phyloP scores from a whole-genome alignment of 2,329 filamentous ascomycete genomes.

The Talaromyces sp. region DNA sequence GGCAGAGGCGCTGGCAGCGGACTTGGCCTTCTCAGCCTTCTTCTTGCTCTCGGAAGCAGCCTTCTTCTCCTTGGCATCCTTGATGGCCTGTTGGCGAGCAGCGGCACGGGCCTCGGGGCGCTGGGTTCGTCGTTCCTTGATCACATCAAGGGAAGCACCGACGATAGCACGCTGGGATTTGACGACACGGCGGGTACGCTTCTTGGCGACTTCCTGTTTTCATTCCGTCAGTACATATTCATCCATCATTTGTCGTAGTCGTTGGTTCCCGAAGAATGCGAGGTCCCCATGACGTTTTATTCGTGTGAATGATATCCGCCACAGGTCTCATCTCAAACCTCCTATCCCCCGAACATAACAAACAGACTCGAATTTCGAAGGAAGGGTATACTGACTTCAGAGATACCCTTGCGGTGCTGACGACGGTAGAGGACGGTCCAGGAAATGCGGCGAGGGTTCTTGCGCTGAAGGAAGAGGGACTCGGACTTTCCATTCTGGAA shows the following conservation, averaged over 20 bases:
- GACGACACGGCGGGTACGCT: constrained; percentile 95
- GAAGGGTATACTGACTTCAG: constrained; percentile 73
- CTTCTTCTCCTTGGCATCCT: constrained; percentile 99
- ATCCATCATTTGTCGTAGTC: constrained; percentile 9
- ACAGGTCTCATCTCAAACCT: not conserved
- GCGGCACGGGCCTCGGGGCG: constrained; percentile 94
- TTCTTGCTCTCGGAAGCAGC: constrained; percentile 79
- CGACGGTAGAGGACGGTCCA: constrained; percentile 98
- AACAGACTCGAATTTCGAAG: constrained; percentile 7
- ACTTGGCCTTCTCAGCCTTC: constrained; percentile 99
- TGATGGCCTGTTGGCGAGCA: constrained; percentile 84
- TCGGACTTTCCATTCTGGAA: constrained; percentile 99
- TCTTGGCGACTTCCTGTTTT: constrained; percentile 94
- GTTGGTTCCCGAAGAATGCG: not conserved
- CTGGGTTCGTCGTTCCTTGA: constrained; percentile 96
- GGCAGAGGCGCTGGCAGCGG: constrained; percentile 67
- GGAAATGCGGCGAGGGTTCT: constrained; percentile 99
- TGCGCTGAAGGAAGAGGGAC: constrained; percentile 99
- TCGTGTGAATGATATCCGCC: not conserved
- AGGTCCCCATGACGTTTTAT: not conserved
- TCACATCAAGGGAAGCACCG: constrained; percentile 97
- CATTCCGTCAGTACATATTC: not conserved
- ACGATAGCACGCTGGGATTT: constrained; percentile 99
- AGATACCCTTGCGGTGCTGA: constrained; percentile 99
- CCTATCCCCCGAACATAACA: not conserved